Evolutionary conservation across 352 stramenopile genomes (phyloP).

Genomic region (Phytophthora cajani): DNA sequence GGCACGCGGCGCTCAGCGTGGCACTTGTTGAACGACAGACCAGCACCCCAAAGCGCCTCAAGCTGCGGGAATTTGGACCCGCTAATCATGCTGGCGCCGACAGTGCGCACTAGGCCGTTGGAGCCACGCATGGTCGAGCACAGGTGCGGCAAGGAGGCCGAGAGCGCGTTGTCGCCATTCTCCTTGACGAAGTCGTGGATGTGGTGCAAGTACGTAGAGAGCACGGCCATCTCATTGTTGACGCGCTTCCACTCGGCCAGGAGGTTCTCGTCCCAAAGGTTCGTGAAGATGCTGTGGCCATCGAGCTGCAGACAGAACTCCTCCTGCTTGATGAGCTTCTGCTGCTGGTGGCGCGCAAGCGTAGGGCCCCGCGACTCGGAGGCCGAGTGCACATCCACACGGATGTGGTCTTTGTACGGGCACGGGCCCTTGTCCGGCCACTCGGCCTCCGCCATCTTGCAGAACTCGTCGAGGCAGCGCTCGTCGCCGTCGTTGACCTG

Average conservation of each 20-base stretch:
- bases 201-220: conserved; percentile 85
- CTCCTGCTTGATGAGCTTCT: conserved; percentile 76
- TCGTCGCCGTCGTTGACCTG: conserved; percentile 78
- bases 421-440: conserved; percentile 73
- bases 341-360: conserved; percentile 81
- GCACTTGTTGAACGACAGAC: conserved; percentile 87
- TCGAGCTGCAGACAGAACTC: conserved; percentile 89
- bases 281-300: conserved; percentile 88
- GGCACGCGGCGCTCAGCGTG: conserved; percentile 77
- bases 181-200: conserved; percentile 83
- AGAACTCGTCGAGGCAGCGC: conserved; percentile 80
- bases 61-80: conserved; percentile 78
- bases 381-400: conserved; percentile 68
- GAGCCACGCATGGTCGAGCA: conserved; percentile 77
- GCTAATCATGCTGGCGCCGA: conserved; percentile 84
- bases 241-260: conserved; percentile 76
- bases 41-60: conserved; percentile 75
- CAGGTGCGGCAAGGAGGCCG: conserved; percentile 69
- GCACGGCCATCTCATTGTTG: conserved; percentile 85
- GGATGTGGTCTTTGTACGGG: conserved; percentile 75
- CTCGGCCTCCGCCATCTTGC: conserved; percentile 70
- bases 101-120: conserved; percentile 73
- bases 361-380: conserved; percentile 82
- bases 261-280: conserved; percentile 80
- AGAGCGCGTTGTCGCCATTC: conserved; percentile 77